Conservation (phyloP, 2,329 filamentous ascomycete genomes). For the Xylariaceae sp. region DNA sequence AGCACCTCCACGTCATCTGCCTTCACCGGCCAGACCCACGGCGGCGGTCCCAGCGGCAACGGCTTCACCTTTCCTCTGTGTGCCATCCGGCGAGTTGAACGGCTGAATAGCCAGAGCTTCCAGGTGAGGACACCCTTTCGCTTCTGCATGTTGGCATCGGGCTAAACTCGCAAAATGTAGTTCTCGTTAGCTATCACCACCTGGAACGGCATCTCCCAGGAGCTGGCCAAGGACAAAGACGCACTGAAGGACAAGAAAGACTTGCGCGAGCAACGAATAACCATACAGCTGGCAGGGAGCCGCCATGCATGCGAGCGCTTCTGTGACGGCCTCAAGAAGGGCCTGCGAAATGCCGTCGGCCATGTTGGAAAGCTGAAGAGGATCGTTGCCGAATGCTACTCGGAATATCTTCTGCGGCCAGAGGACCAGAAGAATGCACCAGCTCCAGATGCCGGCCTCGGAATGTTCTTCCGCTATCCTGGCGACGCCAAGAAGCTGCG, state of each 20-base stretch:
- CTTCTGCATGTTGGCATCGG: background rate
- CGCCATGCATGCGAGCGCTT: constrained; percentile 88
- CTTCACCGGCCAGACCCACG: constrained; percentile 89
- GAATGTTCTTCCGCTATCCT: constrained; percentile 88
- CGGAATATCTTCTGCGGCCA: constrained; percentile 67
- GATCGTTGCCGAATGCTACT: constrained; percentile 81
- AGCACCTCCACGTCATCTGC: constrained; percentile 71
- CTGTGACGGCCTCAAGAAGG: constrained; percentile 90
- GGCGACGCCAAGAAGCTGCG: constrained; percentile 90
- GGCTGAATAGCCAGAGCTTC: constrained; percentile 86
- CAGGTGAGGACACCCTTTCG: constrained; percentile 36
- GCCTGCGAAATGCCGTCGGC: constrained; percentile 76
- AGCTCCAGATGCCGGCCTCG: constrained; percentile 86
- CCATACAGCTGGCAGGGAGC: constrained; percentile 82
- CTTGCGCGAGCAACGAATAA: constrained; percentile 70
- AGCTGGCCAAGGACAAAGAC: constrained; percentile 36
- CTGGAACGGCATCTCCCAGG: constrained; percentile 69
- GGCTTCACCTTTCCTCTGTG: constrained; percentile 92
- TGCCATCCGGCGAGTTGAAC: constrained; percentile 83
- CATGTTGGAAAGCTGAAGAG: constrained; percentile 78
- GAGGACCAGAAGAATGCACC: constrained; percentile 55
- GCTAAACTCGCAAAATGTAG: constrained; percentile 27
- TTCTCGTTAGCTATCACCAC: constrained; percentile 93
- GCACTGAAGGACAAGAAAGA: constrained; percentile 32
- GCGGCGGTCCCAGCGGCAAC: constrained; percentile 86